phyloP scores from a whole-genome alignment of 2,329 filamentous ascomycete species.

The Cladorrhinum sp. region DNA sequence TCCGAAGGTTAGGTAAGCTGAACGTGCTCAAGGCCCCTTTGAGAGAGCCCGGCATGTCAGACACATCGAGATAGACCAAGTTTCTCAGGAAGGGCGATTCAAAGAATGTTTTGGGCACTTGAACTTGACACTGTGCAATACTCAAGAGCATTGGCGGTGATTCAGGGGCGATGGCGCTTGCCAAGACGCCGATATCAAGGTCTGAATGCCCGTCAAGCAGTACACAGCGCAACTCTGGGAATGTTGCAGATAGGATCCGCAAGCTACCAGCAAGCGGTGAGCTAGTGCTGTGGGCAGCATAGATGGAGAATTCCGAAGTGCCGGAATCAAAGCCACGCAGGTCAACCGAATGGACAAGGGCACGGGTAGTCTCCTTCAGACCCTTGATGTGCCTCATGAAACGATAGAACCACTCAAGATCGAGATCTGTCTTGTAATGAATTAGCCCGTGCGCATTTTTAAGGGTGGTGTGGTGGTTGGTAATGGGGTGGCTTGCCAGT shows the following conservation, averaged over 20 bases:
- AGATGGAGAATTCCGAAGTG: conserved; percentile 41
- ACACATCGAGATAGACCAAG: conserved; percentile 54
- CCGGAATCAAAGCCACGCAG: conserved; percentile 42
- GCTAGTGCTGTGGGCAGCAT: conserved; percentile 31
- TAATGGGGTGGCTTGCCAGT: conserved; percentile 23
- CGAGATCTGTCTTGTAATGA: conserved; percentile 39
- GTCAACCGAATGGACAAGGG: conserved; percentile 39
- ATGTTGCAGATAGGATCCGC: conserved; percentile 35
- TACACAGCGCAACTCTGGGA: conserved; percentile 46
- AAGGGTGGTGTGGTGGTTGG: conserved; percentile 2
- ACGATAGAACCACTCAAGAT: conserved; percentile 44
- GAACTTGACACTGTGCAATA: conserved; percentile 39
- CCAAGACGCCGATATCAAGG: conserved; percentile 41
- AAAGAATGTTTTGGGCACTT: conserved; percentile 43
- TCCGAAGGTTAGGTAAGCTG: conserved; percentile 45
- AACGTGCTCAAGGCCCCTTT: conserved; percentile 31
- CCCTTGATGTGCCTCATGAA: conserved; percentile 43
- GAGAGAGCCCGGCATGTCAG: conserved; percentile 46
- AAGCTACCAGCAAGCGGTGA: conserved; percentile 41
- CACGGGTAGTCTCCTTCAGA: conserved; percentile 39
- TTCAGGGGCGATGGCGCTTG: neutral
- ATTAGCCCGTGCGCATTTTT: conserved; percentile 16
- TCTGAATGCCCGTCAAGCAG: conserved; percentile 48
- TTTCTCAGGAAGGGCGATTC: conserved; percentile 34
- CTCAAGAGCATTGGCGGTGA: conserved; percentile 45